Evolutionary conservation across 805 yeast genomes (phyloP).

Genomic region (Candida glaebosa): DNA sequence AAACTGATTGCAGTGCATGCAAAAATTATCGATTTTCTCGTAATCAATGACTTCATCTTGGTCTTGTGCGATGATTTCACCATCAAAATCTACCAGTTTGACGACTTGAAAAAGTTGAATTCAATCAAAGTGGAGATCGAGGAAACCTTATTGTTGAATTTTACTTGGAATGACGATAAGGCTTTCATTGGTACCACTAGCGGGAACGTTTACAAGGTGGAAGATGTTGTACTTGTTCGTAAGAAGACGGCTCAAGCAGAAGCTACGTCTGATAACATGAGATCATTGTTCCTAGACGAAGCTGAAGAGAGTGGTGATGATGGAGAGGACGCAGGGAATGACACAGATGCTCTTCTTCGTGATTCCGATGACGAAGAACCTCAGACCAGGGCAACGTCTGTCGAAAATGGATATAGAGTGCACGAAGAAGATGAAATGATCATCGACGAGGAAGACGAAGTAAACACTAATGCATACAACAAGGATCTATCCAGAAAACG

Average conservation of each 20-base stretch:
- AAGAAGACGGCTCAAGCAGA: conserved; percentile 19
- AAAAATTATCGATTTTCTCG: conserved; percentile 10
- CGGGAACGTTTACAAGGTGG: conserved; percentile 35
- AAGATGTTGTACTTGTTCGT: conserved; percentile 29
- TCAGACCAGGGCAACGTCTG: conserved; percentile 2
- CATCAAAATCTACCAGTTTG: conserved; percentile 55
- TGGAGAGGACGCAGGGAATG: conserved; percentile 45
- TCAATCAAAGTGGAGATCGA: conserved; percentile 18
- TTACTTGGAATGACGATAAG: conserved; percentile 24
- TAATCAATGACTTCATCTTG: conserved; percentile 3
- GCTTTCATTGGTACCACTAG: conserved; percentile 41
- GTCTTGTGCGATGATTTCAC: conserved; percentile 37
- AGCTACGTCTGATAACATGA: conserved; percentile 36
- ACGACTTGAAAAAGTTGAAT: conserved; percentile 24
- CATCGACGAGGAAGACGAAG: conserved; percentile 28
- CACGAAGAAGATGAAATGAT: conserved; percentile 34
- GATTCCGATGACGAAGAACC: conserved; percentile 9
- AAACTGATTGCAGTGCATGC: conserved; percentile 4
- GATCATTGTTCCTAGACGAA: conserved; percentile 14
- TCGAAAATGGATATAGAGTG: conserved; percentile 9
- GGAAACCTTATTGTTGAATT: conserved; percentile 23
- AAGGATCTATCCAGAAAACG: conserved; percentile 24
- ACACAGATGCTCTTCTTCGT: conserved; percentile 8
- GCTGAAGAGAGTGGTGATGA: conserved; percentile 34
- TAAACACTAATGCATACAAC: conserved; percentile 14